Evolutionary conservation across 345 rosid genomes (phyloP), one percentile per base, ranked within the genome.

Genomic region (Litchi chinensis): DNA sequence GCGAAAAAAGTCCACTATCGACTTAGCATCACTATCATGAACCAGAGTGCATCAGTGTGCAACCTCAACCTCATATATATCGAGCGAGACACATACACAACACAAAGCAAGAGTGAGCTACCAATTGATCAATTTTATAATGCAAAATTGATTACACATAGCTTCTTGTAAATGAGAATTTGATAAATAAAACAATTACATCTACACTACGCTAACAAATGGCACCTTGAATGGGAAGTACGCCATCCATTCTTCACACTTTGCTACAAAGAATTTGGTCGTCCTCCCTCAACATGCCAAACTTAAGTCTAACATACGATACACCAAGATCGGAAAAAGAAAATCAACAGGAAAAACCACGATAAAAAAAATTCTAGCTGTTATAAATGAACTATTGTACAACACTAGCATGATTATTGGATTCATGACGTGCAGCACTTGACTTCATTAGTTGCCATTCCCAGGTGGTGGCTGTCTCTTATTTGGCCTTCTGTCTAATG

Each of bases 401-500:
- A 79, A 74, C 70, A 77, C 3, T 56, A 21, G 16, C 46, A 5
- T 13, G 26, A n/a, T 75, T 32, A 32, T 57, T 16, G 10, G 60
- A 71, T 56, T 10, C 41, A 15, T 6, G 48, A 39, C n/a, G 0
- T 19, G 28, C 21, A 37, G 26, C 7, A 41, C 48, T 41, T 46
- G 10, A 13, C 39, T 40, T 73, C 75, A 73, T 68, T 41, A 68
- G 26, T 59, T 65, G 75, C 57, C 60, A 24, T 69, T 71, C 54
- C 84, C 85, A 41, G 68, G 73, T 8, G 80, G 79, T 0, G 80
- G 81, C 37, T 40, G 81, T 76, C 74, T 22, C n/a, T 65, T 74
- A 68, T 77, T 71, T 8, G 71, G 62, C 69, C 84, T 83, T 22
- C 86, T 11, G 75, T 82, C 89, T 39, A 86, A 71, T 0, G 87